A percentile compares a stretch with the other conserved stretches of the same genome.
These are phyloP conservation scores for Geotrichum klebahnii DNA, from an alignment of 1,139 yeast genomes.

Conservation along the genomic window DNA sequence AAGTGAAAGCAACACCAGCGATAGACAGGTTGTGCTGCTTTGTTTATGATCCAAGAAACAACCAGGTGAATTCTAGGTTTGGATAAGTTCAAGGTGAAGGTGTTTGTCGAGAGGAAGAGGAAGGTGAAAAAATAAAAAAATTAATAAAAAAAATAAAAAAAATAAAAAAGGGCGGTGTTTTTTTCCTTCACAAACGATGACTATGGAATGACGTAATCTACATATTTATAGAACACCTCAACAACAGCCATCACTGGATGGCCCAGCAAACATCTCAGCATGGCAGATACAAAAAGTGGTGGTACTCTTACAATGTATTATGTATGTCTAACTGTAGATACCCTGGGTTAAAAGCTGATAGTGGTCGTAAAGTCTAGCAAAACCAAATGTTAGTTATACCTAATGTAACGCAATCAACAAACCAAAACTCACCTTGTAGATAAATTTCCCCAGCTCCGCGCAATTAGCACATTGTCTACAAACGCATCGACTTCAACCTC, in stretches of 20 bases:
- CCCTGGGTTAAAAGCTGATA: conserved; percentile 93
- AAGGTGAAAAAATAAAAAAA: too few relatives aligned
- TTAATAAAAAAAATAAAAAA: neutral
- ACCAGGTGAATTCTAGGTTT: too few relatives aligned
- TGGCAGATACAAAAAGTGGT: too few relatives aligned
- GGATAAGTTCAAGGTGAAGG: too few relatives aligned
- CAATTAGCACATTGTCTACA: conserved; percentile 70
- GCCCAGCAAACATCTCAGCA: too few relatives aligned
- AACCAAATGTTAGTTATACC: too few relatives aligned
- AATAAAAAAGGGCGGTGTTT: neutral
- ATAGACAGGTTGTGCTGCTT: neutral
- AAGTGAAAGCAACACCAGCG: neutral
- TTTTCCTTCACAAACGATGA: neutral
- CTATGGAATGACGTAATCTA: neutral
- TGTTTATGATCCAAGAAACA: too few relatives aligned
- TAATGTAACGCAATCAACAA: too few relatives aligned
- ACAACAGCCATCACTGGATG: too few relatives aligned
- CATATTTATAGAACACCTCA: neutral
- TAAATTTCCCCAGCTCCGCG: conserved; percentile 78
- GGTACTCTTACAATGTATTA: too few relatives aligned
- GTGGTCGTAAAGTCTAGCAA: conserved; percentile 91
- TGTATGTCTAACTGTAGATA: conserved; percentile 65
- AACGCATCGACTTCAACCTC: conserved; percentile 72
- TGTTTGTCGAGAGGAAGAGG: too few relatives aligned
- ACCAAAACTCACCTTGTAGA: too few relatives aligned